Conservation (phyloP, 352 stramenopile species). For the Phytophthora fragariae region DNA sequence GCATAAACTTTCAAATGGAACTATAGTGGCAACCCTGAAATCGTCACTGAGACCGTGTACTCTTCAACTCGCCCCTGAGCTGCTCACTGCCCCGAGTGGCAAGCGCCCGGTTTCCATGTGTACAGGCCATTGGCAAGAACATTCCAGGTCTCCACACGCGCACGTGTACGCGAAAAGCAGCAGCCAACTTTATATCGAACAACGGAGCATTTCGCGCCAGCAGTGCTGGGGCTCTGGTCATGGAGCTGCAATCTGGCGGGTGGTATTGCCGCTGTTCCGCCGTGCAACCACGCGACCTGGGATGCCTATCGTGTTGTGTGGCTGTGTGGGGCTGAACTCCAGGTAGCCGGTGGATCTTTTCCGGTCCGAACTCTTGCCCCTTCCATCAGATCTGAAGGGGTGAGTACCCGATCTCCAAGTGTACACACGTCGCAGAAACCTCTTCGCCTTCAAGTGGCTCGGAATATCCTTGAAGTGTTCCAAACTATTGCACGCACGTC, state of each 20-base stretch:
- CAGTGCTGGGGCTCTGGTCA: neutral
- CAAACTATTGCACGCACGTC: slow-evolving; percentile 37
- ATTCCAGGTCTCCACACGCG: slow-evolving; percentile 34
- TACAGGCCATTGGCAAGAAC: slow-evolving; percentile 20
- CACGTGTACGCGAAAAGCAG: slow-evolving; percentile 3
- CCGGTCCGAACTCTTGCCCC: slow-evolving; percentile 19
- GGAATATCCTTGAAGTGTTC: slow-evolving; percentile 9
- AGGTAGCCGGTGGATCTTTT: slow-evolving; percentile 39
- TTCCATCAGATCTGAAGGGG: neutral
- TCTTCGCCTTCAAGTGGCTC: neutral
- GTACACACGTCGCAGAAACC: slow-evolving; percentile 35
- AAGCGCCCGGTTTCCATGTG: slow-evolving; percentile 20
- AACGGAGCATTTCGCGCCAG: slow-evolving; percentile 22
- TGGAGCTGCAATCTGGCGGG: neutral
- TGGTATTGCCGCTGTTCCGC: slow-evolving; percentile 3
- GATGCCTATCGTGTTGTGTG: neutral
- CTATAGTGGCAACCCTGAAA: slow-evolving; percentile 13
- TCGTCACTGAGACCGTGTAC: slow-evolving; percentile 19
- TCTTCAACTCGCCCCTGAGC: slow-evolving; percentile 17
- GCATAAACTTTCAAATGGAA: slow-evolving; percentile 20
- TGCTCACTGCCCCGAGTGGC: neutral
- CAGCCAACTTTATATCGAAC: slow-evolving; percentile 50
- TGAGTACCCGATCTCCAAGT: slow-evolving; percentile 1
- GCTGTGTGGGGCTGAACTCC: slow-evolving; percentile 18
- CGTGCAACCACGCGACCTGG: neutral